Evolutionary conservation across 1,284 basidiomycete genomes (phyloP).

Genomic region (Trametes pubescens): DNA sequence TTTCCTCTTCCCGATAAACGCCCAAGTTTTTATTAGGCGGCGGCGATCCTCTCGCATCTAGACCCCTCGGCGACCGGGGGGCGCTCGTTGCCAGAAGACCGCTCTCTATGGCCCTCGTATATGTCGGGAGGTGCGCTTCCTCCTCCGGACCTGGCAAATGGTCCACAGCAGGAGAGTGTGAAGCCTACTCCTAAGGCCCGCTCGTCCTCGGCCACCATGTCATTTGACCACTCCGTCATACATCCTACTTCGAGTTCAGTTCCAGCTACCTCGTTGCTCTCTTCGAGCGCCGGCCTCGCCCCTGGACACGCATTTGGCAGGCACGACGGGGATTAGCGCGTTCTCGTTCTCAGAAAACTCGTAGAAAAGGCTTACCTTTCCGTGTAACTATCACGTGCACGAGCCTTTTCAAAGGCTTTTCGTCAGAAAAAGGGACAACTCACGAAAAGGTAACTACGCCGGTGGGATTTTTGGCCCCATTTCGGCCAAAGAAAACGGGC

Average conservation of each 20-base stretch:
- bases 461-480: too few species aligned
- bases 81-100: conserved; percentile 90
- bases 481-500: too few species aligned
- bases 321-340: too few species aligned
- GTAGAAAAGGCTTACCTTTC: too few species aligned
- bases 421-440: too few species aligned
- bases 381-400: too few species aligned
- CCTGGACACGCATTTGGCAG: conserved; percentile 13
- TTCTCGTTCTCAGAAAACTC: too few species aligned
- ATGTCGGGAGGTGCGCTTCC: conserved; percentile 75
- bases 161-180: conserved; percentile 21
- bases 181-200: conserved; percentile 24
- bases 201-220: conserved; percentile 31
- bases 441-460: too few species aligned
- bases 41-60: conserved; percentile 91
- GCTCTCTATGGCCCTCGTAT: conserved; percentile 85
- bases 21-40: conserved; percentile 63
- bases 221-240: conserved; percentile 34
- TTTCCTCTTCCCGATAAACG: neutral
- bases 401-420: too few species aligned
- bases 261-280: conserved; percentile 41
- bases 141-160: conserved; percentile 50
- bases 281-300: conserved; percentile 19
- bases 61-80: conserved; percentile 69
- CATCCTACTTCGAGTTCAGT: conserved; percentile 53